Percentiles rank a stretch among this genome's conserved stretches.
Conservation (phyloP, 306 rosid species). For the Vigna angularis region DNA sequence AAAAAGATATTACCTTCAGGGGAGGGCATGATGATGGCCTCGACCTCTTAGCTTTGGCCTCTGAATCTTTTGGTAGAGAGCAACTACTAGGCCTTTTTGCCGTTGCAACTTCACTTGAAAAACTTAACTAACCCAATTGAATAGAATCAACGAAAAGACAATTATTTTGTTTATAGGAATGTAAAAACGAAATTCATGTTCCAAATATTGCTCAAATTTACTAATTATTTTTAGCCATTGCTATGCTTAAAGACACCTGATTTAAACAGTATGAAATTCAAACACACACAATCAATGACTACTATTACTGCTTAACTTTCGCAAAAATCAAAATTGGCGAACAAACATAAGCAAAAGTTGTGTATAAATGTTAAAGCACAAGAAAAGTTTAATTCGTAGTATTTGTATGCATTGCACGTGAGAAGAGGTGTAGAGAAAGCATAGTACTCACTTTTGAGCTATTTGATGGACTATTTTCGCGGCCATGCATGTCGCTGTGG, state of each 20-base stretch:
- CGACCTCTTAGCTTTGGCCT: conserved; percentile 41
- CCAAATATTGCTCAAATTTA: background rate
- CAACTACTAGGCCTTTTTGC: conserved; percentile 29
- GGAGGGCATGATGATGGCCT: conserved; percentile 38
- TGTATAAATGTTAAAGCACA: background rate
- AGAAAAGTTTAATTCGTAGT: background rate
- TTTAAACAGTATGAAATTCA: background rate
- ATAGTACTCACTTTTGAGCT: conserved; percentile 54
- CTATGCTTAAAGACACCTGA: background rate
- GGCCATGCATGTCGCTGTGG: conserved; percentile 45
- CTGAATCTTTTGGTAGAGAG: conserved; percentile 24
- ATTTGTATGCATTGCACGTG: background rate
- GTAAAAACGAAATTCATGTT: background rate
- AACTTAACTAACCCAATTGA: background rate
- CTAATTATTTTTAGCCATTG: background rate
- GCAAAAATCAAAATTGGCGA: background rate
- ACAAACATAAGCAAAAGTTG: background rate
- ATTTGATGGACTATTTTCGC: conserved; percentile 53
- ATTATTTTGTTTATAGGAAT: background rate
- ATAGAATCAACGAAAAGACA: background rate
- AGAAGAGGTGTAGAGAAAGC: conserved; percentile 17
- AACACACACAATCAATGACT: background rate
- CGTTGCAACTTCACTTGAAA: conserved; percentile 11
- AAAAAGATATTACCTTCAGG: conserved; percentile 31
- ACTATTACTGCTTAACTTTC: background rate